Evolutionary conservation across 2,329 filamentous ascomycete species (phyloP), one percentile per base, ranked within the genome.

Genomic region (Lachnellula suecica): DNA sequence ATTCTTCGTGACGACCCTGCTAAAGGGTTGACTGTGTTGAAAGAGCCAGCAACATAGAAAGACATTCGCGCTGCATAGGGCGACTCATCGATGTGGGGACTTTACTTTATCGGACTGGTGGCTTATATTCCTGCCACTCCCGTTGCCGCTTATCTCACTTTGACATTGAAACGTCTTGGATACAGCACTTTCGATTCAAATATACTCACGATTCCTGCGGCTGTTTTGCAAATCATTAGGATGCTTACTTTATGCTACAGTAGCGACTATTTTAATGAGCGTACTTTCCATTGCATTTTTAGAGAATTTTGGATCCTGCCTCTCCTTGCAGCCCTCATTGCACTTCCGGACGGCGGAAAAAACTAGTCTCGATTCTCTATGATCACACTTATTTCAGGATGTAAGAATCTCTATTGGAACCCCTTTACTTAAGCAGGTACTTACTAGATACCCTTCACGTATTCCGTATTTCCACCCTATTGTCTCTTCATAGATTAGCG

Each of bases 71-170:
- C n/a, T n/a, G n/a, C n/a, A n/a, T n/a, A n/a, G 13, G 70, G 70
- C 13, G 79, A 82, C 59, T 80, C 77, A 55, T 74, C 81, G 49
- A 71, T 83, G 65, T 83, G 76, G 76, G 74, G 74, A 1, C 58
- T 78, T 20, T 79, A 79, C 54, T 47, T 72, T 22, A 57, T 70
- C 17, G 71, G 72, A 4, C 53, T 74, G 9, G 34, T 56, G 4
- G 63, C 57, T 13, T 53, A 60, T 23, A 57, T 66, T n/a, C 62
- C 62, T 2, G 49, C 50, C 29, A 53, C 55, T 6, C 52, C 63
- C 15, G 50, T 54, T 9, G 42, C 44, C 8, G n/a, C 40, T 9
- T 66, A 65, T 34, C 38, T 64, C 11, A 63, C 63, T 2, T 35
- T 63, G 3, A 62, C 59, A 5, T 49, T 62, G 3, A 63, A 60